Percentiles rank a stretch among this genome's conserved stretches.
Conservation (phyloP, 305 asterid genomes). For the Plantago rigida region DNA sequence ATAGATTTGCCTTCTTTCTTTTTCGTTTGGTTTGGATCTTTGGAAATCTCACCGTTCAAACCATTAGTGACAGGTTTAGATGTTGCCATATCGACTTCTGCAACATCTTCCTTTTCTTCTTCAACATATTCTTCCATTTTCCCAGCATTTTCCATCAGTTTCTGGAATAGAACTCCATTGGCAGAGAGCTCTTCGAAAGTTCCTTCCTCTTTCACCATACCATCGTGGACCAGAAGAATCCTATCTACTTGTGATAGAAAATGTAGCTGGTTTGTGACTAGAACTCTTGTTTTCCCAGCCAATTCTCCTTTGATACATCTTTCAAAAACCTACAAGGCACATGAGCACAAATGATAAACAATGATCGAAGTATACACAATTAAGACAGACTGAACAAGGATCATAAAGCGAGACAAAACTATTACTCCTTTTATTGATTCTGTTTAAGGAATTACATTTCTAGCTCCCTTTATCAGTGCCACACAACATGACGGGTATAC, state of each 20-base stretch:
- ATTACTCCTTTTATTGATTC: conserved; percentile 15
- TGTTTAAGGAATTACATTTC: background rate
- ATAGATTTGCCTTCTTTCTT: conserved; percentile 56
- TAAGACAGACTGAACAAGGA: conserved; percentile 8
- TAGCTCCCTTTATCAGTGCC: background rate
- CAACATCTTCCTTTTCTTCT: conserved; percentile 52
- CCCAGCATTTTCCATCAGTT: conserved; percentile 96
- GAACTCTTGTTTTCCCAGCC: conserved; percentile 84
- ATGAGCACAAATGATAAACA: conserved; percentile 18
- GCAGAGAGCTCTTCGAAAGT: conserved; percentile 78
- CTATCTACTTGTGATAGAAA: conserved; percentile 91
- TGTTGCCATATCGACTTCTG: conserved; percentile 27
- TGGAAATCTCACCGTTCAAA: conserved; percentile 34
- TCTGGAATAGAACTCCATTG: conserved; percentile 65
- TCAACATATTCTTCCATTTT: conserved; percentile 87
- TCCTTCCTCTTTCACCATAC: conserved; percentile 93
- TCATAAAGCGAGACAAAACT: conserved; percentile 4
- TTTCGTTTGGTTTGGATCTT: conserved; percentile 35
- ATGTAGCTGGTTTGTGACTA: conserved; percentile 93
- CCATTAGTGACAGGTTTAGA: conserved; percentile 43
- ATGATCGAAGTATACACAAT: background rate
- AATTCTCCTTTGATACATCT: conserved; percentile 83
- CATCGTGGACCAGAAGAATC: conserved; percentile 87
- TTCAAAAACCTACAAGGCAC: conserved; percentile 64
- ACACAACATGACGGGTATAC: conserved; percentile 8